These are phyloP conservation scores for Coemansia sp. DNA, from an alignment of 192 early-diverging fungal species.

Conservation along the genomic window DNA sequence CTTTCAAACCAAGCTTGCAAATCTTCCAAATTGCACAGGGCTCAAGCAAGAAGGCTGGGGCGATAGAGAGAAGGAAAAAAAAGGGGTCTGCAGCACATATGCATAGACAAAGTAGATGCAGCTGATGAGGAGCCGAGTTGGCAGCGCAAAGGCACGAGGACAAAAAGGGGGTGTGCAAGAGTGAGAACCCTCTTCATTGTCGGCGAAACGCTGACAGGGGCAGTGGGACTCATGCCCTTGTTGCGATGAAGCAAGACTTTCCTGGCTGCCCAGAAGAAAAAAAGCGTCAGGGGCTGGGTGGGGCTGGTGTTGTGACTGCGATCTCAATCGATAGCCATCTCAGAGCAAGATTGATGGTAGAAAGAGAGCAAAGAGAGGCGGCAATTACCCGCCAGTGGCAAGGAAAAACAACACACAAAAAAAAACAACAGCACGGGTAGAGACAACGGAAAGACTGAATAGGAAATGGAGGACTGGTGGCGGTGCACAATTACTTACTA, in stretches of 20 bases:
- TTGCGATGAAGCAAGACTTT: background rate
- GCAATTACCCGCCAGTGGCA: background rate
- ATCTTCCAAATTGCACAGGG: background rate
- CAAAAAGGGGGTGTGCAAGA: background rate
- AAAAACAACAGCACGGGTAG: background rate
- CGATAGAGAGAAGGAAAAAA: background rate
- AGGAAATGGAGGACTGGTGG: slow-evolving; percentile 13
- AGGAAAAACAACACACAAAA: background rate
- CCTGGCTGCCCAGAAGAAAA: background rate
- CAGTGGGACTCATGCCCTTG: background rate
- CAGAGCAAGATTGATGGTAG: background rate
- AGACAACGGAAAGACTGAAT: background rate
- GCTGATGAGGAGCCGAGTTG: background rate
- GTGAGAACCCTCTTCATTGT: background rate
- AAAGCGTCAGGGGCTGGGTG: background rate
- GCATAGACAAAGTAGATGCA: background rate
- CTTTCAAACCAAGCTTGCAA: background rate
- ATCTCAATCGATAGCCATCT: slow-evolving; percentile 1
- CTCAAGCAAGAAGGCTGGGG: background rate
- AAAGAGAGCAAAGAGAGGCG: background rate
- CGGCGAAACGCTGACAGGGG: background rate
- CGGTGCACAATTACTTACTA: slow-evolving; percentile 13
- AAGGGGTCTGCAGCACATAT: background rate
- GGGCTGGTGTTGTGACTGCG: slow-evolving; percentile 1
- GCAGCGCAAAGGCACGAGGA: background rate